A percentile compares a stretch with the other conserved stretches of the same genome.
Conservation (phyloP, 495 filamentous ascomycete genomes). For the Aspergillus bridgeri region DNA sequence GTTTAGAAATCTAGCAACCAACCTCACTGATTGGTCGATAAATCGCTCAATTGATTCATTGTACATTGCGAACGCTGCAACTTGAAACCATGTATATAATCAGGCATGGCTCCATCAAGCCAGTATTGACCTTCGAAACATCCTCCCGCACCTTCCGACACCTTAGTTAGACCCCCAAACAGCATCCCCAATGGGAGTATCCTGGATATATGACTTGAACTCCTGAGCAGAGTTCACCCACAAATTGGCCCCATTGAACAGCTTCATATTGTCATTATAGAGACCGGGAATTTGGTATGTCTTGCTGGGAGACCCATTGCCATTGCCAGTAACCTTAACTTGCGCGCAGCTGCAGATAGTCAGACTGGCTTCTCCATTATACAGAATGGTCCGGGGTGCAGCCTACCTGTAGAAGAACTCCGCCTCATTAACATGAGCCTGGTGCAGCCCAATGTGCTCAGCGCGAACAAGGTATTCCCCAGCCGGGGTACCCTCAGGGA, state of each 20-base stretch:
- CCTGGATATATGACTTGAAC: constrained; percentile 12
- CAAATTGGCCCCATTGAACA: constrained; percentile 22
- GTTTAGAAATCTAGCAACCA: no score
- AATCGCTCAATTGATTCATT: no score
- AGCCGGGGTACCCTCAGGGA: constrained; percentile 49
- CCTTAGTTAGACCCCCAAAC: constrained; percentile 4
- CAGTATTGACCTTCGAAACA: no score
- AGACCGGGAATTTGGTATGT: constrained; percentile 50
- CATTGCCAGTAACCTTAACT: constrained; percentile 53
- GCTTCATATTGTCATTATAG: constrained; percentile 36
- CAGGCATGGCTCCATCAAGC: no score
- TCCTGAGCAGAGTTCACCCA: constrained; percentile 13
- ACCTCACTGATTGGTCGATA: no score
- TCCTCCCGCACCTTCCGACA: no score
- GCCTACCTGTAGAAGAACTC: constrained; percentile 22
- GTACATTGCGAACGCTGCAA: no score
- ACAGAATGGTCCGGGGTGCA: no score
- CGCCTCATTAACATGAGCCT: constrained; percentile 17
- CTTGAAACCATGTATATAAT: no score
- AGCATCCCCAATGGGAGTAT: constrained; percentile 18
- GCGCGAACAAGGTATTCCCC: constrained; percentile 63
- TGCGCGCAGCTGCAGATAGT: constrained; percentile 46
- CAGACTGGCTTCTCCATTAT: no score
- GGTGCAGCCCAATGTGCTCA: constrained; percentile 49
- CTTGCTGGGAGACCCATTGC: constrained; percentile 40